phyloP scores from a whole-genome alignment of 306 rosid species.

The Citrullus colocynthis region DNA sequence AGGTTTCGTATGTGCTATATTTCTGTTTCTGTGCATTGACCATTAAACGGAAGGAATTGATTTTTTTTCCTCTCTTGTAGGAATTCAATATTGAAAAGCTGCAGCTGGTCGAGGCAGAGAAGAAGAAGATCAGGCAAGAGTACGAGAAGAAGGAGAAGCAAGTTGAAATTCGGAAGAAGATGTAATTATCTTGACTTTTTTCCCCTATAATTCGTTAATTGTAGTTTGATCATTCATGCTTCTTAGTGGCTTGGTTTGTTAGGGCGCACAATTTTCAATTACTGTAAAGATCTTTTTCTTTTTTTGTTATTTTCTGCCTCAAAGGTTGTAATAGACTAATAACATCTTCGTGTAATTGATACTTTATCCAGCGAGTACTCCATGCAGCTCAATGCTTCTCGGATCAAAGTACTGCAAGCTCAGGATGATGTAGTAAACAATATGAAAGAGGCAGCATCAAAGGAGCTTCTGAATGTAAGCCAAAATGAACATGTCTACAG shows the following conservation, averaged over 20 bases:
- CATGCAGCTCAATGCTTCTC: constrained; percentile 45
- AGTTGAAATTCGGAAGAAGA: constrained; percentile 86
- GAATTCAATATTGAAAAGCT: constrained; percentile 95
- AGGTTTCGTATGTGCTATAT: background rate
- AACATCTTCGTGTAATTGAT: background rate
- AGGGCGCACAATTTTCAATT: background rate
- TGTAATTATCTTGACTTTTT: constrained; percentile 25
- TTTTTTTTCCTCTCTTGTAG: constrained; percentile 14
- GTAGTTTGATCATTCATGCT: background rate
- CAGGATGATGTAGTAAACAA: constrained; percentile 74
- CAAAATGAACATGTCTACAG: constrained; percentile 43
- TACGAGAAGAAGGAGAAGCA: constrained; percentile 87
- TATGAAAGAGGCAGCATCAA: constrained; percentile 75
- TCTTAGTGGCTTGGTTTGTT: background rate
- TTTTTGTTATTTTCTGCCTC: background rate
- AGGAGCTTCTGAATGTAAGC: constrained; percentile 65
- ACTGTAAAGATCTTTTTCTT: background rate
- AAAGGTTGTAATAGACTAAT: background rate
- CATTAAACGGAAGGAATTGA: background rate
- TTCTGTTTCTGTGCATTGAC: background rate
- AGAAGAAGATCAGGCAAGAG: constrained; percentile 93
- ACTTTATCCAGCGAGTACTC: constrained; percentile 71
- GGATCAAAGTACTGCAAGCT: constrained; percentile 90
- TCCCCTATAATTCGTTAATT: background rate
- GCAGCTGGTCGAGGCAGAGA: constrained; percentile 90